These are phyloP conservation scores for Apodospora peruviana DNA, from an alignment of 495 filamentous ascomycete genomes.

Conservation along the genomic window DNA sequence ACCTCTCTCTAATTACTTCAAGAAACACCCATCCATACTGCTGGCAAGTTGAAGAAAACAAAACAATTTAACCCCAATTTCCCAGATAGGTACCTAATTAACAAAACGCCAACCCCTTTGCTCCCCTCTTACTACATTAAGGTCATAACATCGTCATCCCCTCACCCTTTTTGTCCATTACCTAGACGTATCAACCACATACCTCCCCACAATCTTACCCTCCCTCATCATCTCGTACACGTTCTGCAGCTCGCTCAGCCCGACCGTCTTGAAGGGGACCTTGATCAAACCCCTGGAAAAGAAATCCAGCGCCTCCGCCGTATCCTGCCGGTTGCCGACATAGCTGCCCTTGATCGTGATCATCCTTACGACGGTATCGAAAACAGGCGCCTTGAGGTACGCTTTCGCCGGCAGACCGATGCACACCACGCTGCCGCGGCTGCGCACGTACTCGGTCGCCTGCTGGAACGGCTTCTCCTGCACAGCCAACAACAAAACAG, in stretches of 20 bases:
- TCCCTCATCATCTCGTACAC: constrained; percentile 71
- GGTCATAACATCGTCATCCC: background rate
- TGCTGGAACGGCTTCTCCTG: constrained; percentile 92
- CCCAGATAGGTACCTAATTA: too few relatives aligned
- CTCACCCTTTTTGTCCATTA: constrained; percentile 15
- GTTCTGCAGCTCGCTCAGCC: constrained; percentile 68
- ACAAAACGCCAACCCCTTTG: too few relatives aligned
- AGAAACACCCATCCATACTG: too few relatives aligned
- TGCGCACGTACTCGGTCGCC: constrained; percentile 73
- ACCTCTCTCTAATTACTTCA: too few relatives aligned
- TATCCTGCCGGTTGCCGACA: constrained; percentile 85
- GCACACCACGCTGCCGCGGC: constrained; percentile 71
- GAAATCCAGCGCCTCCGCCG: constrained; percentile 82
- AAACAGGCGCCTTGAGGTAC: constrained; percentile 74
- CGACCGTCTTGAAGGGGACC: constrained; percentile 76
- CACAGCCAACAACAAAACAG: constrained; percentile 79
- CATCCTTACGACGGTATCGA: constrained; percentile 79
- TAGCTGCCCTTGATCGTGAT: constrained; percentile 90
- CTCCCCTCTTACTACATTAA: too few relatives aligned
- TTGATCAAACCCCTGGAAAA: constrained; percentile 77
- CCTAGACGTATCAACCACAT: constrained; percentile 68
- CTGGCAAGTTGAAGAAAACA: too few relatives aligned
- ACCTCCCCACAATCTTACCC: constrained; percentile 79
- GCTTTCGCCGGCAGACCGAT: constrained; percentile 81
- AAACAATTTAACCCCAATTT: too few relatives aligned